A percentile compares a stretch with the other conserved stretches of the same genome.
Conservation (phyloP, 441 rosid genomes). For the Corymbia citriodora region DNA sequence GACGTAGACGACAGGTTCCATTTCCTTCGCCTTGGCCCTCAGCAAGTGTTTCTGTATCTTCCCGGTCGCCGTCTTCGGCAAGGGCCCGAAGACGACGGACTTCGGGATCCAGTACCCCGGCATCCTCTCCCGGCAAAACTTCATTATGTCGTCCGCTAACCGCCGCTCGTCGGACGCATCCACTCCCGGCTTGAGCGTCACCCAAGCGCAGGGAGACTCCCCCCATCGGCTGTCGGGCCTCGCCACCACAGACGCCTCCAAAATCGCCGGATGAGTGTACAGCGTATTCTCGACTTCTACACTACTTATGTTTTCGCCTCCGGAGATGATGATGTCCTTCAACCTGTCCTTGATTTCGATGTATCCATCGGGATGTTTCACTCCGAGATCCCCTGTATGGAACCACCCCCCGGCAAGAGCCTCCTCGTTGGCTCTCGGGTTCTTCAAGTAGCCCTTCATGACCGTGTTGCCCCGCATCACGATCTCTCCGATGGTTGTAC, state of each 20-base stretch:
- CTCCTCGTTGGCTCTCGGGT: slow-evolving; percentile 71
- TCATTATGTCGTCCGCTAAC: slow-evolving; percentile 58
- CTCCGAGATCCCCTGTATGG: slow-evolving; percentile 80
- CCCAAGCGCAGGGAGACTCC: slow-evolving; percentile 85
- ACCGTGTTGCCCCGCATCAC: slow-evolving; percentile 76
- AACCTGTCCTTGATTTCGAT: slow-evolving; percentile 85
- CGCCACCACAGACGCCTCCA: slow-evolving; percentile 86
- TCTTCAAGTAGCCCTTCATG: slow-evolving; percentile 90
- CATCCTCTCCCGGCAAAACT: slow-evolving; percentile 54
- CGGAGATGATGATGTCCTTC: slow-evolving; percentile 85
- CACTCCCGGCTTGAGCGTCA: slow-evolving; percentile 56
- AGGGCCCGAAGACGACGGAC: slow-evolving; percentile 64
- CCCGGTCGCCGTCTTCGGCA: slow-evolving; percentile 91
- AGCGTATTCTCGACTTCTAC: slow-evolving; percentile 68
- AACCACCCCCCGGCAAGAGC: slow-evolving; percentile 80
- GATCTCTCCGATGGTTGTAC: slow-evolving; percentile 75
- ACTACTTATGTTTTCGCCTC: slow-evolving; percentile 92
- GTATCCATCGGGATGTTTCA: slow-evolving; percentile 80
- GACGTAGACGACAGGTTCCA: slow-evolving; percentile 47
- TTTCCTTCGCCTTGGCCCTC: slow-evolving; percentile 65
- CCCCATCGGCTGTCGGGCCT: slow-evolving; percentile 83
- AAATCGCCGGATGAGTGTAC: slow-evolving; percentile 65
- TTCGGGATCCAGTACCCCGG: slow-evolving; percentile 85
- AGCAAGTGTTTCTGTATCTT: slow-evolving; percentile 83
- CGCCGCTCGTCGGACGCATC: slow-evolving; percentile 27